Percentiles rank a stretch among this genome's conserved stretches.
These are phyloP conservation scores for Candida nanaspora DNA, from an alignment of 805 yeast species.

Conservation along the genomic window DNA sequence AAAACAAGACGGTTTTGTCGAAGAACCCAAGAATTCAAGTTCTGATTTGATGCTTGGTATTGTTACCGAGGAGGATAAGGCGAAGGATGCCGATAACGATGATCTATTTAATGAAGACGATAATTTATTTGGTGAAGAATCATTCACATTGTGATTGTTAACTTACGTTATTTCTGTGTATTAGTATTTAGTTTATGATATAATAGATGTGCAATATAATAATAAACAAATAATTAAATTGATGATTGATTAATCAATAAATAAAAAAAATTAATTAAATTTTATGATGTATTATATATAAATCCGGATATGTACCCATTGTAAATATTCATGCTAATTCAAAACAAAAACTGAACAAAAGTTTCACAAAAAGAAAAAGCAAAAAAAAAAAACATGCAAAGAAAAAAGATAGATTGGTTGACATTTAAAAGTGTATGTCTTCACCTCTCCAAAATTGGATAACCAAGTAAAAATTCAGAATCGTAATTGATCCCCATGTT, in stretches of 20 bases:
- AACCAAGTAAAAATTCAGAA: constrained; percentile 56
- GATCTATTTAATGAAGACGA: no score
- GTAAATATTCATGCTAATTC: no score
- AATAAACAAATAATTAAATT: no score
- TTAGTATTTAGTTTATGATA: neutral
- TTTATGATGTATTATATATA: no score
- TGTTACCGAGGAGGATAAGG: neutral
- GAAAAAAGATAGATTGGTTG: no score
- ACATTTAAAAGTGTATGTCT: constrained; percentile 24
- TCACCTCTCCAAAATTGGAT: constrained; percentile 26
- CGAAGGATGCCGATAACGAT: neutral
- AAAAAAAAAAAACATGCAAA: no score
- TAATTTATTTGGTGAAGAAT: neutral
- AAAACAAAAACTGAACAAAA: no score
- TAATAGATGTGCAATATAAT: neutral
- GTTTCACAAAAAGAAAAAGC: neutral
- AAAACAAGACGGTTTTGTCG: neutral
- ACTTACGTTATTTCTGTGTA: neutral
- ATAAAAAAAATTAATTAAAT: no score
- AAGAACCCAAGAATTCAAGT: neutral
- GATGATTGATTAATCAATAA: no score
- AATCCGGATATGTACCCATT: no score
- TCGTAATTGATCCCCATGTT: constrained; percentile 67
- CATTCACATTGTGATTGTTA: neutral
- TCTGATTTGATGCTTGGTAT: neutral